Percentiles rank a stretch among this genome's conserved stretches.
phyloP scores from a whole-genome alignment of 352 stramenopile species.

The Phytophthora capsici region DNA sequence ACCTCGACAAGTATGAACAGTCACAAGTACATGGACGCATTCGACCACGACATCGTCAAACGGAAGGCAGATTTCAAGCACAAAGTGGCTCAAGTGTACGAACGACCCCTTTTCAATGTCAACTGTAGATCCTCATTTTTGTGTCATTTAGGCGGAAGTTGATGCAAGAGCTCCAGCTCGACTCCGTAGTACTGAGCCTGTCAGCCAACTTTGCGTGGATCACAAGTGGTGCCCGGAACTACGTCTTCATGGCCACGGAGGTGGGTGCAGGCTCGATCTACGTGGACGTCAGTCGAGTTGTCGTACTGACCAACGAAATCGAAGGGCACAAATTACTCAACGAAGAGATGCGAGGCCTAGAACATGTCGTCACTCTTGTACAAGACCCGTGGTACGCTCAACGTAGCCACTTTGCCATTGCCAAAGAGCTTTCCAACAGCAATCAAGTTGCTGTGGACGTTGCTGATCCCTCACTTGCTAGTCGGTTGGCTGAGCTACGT shows the following conservation, averaged over 20 bases:
- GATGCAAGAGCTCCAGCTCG: constrained; percentile 46
- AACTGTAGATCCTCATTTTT: not conserved
- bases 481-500: constrained; percentile 43
- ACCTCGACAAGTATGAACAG: constrained; percentile 50
- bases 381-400: constrained; percentile 65
- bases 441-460: constrained; percentile 48
- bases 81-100: constrained; percentile 61
- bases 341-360: constrained; percentile 67
- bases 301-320: constrained; percentile 77
- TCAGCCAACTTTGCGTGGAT: constrained; percentile 78
- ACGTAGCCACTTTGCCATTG: constrained; percentile 34
- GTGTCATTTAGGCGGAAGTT: constrained; percentile 45
- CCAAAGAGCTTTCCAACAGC: constrained; percentile 46
- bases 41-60: constrained; percentile 49
- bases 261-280: constrained; percentile 70
- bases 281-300: constrained; percentile 53
- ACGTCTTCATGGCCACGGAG: constrained; percentile 76
- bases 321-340: constrained; percentile 76
- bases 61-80: constrained; percentile 53
- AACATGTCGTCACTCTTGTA: constrained; percentile 47
- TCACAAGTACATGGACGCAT: constrained; percentile 66
- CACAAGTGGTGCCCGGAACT: constrained; percentile 62
- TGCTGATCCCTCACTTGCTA: constrained; percentile 32
- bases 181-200: constrained; percentile 62
- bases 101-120: not conserved